phyloP scores from a whole-genome alignment of 2,329 filamentous ascomycete species.

The Cryphonectria japonica region DNA sequence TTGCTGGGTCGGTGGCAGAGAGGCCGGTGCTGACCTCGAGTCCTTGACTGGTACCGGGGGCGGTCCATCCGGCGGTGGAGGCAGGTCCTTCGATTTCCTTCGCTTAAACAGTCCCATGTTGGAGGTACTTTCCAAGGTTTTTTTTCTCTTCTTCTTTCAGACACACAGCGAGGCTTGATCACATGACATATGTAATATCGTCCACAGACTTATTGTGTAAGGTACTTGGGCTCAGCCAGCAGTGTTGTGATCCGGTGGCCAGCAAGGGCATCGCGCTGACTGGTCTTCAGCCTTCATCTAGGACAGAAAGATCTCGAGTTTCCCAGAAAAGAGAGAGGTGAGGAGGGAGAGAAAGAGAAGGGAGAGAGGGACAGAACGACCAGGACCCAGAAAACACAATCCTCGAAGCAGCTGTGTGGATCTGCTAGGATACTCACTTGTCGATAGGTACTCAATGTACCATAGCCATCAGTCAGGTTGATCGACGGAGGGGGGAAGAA shows the following conservation, averaged over 20 bases:
- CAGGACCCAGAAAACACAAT: not conserved
- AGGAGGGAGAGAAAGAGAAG: not conserved
- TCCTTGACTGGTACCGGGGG: conserved; percentile 14
- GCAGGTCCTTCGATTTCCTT: conserved; percentile 24
- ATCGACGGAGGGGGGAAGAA: not conserved
- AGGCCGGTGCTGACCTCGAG: not conserved
- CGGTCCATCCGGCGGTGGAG: conserved; percentile 13
- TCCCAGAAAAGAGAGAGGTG: not conserved
- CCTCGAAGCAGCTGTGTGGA: conserved; percentile 2
- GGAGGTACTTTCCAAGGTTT: not conserved
- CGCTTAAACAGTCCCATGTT: conserved; percentile 27
- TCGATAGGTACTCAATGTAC: not conserved
- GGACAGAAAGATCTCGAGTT: not conserved
- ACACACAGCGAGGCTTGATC: conserved; percentile 1
- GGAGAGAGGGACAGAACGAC: not conserved
- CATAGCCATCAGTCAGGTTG: not conserved
- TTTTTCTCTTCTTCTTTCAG: not conserved
- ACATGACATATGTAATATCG: not conserved
- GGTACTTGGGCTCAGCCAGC: not conserved
- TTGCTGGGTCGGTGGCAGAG: not conserved
- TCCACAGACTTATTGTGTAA: not conserved
- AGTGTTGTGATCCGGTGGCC: not conserved
- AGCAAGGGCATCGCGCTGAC: conserved; percentile 6
- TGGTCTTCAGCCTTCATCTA: conserved; percentile 1
- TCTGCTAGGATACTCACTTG: not conserved